A percentile compares a stretch with the other conserved stretches of the same genome.
Conservation (phyloP, 2,329 filamentous ascomycete species). For the Fusarium chlamydosporum region DNA sequence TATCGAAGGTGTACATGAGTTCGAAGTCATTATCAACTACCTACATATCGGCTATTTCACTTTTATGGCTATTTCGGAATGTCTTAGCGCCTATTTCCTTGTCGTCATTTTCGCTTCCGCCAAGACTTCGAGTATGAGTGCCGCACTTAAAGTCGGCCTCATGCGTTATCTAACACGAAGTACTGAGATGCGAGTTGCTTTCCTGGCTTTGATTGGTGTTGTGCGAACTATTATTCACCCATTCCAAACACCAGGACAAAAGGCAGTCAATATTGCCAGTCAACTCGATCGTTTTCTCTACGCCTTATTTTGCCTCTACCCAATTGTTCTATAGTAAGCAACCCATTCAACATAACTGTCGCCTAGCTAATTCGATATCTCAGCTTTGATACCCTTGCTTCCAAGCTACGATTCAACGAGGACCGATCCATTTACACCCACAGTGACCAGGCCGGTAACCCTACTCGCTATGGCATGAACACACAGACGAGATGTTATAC, state of each 20-base stretch:
- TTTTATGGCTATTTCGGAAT: constrained; percentile 58
- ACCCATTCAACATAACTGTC: too few relatives aligned
- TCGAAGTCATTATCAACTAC: constrained; percentile 52
- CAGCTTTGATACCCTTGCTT: constrained; percentile 55
- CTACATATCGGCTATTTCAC: constrained; percentile 60
- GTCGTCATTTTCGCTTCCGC: constrained; percentile 56
- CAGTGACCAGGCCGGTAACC: constrained; percentile 12
- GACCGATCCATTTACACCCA: constrained; percentile 27
- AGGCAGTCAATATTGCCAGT: constrained; percentile 54
- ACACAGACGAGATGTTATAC: constrained; percentile 33
- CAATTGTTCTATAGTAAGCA: constrained; percentile 57
- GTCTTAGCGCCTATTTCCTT: constrained; percentile 58
- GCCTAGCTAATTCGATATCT: neutral
- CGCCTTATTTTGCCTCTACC: constrained; percentile 59
- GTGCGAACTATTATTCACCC: constrained; percentile 59
- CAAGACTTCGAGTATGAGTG: constrained; percentile 41
- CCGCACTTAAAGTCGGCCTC: constrained; percentile 52
- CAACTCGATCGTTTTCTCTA: constrained; percentile 60
- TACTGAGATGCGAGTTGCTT: constrained; percentile 58
- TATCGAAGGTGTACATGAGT: constrained; percentile 45
- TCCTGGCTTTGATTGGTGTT: constrained; percentile 56
- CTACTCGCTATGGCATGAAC: constrained; percentile 12
- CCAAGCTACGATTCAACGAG: constrained; percentile 49
- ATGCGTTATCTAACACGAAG: constrained; percentile 57
- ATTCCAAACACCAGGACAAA: constrained; percentile 56